Base-by-base conservation (phyloP, 2,329 filamentous ascomycete genomes). In the Rutstroemia sp. region DNA sequence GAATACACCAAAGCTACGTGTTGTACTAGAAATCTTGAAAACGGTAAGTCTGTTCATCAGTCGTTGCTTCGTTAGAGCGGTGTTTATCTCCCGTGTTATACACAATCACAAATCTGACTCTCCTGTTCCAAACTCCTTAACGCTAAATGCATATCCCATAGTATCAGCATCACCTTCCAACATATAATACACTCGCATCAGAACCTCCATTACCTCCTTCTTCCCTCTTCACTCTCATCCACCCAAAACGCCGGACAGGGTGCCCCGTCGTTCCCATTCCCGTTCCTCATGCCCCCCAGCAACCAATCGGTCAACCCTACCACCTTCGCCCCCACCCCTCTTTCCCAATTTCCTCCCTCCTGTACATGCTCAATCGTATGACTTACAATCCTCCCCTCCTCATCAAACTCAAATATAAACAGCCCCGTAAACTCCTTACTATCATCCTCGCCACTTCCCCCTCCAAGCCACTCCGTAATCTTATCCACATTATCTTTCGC, bases 351-450 rank as follows among this genome's bases (percentile, higher is more conserved):
- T 40, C 86, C 83, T 16, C 86, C 85, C 66, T 94, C 86, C 65
- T 96, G 88, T 1, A 89, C 88, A 73, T 95, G 89, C 73, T 99
- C 94, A 66, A 99, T 97, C 0, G 89, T 95, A 71, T 97, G 94
- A 63, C 83, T 90, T 48, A 88, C 73, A 38, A 99, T 83, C 61
- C 90, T 80, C 1, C 94, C 94, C 65, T 95, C 81, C 48, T 83
- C 78, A 68, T 97, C 94, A 69, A 99, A 99, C 62, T 95, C 89
- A 70, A 99, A 99, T 58, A 96, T 86, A 72, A 97, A 99, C 10
- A 97, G 73, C 0, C 94, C 94, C 1, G 85, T 89, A 65, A 97
- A 97, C 67, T 92, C 87, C 66, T 88, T 86, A 59, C 81, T 81
- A 50, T 82, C 79, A 56, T 82, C 80, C 63, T 77, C 72, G 17